phyloP scores from a whole-genome alignment of 169 alveolate species.

The Sarcocystis neurona region DNA sequence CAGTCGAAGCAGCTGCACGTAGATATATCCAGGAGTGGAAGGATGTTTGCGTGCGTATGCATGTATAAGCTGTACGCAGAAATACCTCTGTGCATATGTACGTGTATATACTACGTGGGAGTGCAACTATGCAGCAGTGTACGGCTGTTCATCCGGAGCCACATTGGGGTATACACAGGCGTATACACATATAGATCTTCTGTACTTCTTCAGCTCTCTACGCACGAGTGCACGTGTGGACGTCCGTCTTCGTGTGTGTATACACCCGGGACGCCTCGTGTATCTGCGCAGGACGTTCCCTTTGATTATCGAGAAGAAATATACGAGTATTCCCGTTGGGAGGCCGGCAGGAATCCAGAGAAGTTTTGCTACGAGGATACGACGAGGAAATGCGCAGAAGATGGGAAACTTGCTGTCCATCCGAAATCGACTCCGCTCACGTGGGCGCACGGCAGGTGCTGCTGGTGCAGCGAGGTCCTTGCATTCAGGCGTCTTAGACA shows the following conservation, averaged over 20 bases:
- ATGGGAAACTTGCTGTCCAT: conserved; percentile 24
- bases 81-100: too few relatives aligned
- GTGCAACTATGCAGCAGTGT: too few relatives aligned
- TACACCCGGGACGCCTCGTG: too few relatives aligned
- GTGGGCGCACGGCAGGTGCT: conserved; percentile 37
- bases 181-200: too few relatives aligned
- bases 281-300: conserved; percentile 14
- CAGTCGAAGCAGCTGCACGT: too few relatives aligned
- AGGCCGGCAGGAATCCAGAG: conserved; percentile 18
- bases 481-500: conserved; percentile 16
- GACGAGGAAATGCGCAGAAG: conserved; percentile 2
- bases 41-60: too few relatives aligned
- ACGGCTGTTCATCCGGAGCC: too few relatives aligned
- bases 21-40: too few relatives aligned
- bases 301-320: conserved; percentile 25
- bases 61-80: too few relatives aligned
- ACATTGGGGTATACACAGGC: too few relatives aligned
- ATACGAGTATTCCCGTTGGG: conserved; percentile 33
- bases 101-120: too few relatives aligned
- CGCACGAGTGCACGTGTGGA: not conserved
- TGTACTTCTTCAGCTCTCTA: too few relatives aligned
- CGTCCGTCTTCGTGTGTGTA: not conserved
- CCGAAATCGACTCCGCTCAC: conserved; percentile 1
- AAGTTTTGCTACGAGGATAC: conserved; percentile 34
- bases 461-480: conserved; percentile 41